Percentiles rank a stretch among this genome's conserved stretches.
Evolutionary conservation across 495 filamentous ascomycete species (phyloP).

Genomic region (Talaromyces thailandensis): DNA sequence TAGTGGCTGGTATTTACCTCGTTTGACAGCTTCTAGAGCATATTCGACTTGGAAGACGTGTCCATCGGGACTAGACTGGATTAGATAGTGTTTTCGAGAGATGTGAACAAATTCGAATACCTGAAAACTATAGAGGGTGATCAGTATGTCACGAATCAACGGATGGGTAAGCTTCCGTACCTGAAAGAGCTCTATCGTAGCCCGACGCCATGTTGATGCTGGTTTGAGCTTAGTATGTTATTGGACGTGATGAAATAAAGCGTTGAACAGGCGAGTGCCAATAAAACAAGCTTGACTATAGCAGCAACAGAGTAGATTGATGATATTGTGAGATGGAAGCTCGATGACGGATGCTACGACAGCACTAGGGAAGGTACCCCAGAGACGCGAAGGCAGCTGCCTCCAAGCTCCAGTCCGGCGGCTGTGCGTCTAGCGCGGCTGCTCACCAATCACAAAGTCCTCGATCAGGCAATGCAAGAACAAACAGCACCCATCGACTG

Average conservation of each 20-base stretch:
- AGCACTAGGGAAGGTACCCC: background rate
- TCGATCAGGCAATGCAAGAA: background rate
- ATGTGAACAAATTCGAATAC: conserved; percentile 28
- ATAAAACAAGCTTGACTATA: background rate
- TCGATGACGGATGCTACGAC: conserved; percentile 3
- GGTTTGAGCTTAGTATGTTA: background rate
- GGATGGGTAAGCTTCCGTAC: conserved; percentile 46
- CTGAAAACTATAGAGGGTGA: conserved; percentile 52
- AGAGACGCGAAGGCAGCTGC: conserved; percentile 5
- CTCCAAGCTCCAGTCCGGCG: background rate
- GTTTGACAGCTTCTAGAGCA: conserved; percentile 95
- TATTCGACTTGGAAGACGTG: conserved; percentile 99
- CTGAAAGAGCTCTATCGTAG: conserved; percentile 91
- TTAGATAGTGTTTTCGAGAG: conserved; percentile 11
- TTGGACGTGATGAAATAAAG: background rate
- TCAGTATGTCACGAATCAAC: conserved; percentile 22
- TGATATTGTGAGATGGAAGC: background rate
- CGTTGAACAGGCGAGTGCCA: background rate
- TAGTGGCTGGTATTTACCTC: conserved; percentile 52
- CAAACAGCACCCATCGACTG: background rate
- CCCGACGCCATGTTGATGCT: conserved; percentile 63
- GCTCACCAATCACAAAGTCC: background rate
- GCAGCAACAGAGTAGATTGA: background rate
- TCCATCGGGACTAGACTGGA: conserved; percentile 72
- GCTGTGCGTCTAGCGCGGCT: conserved; percentile 1